Base-by-base conservation (phyloP, 2,329 filamentous ascomycete genomes). In the Cordyceps farinosa region DNA sequence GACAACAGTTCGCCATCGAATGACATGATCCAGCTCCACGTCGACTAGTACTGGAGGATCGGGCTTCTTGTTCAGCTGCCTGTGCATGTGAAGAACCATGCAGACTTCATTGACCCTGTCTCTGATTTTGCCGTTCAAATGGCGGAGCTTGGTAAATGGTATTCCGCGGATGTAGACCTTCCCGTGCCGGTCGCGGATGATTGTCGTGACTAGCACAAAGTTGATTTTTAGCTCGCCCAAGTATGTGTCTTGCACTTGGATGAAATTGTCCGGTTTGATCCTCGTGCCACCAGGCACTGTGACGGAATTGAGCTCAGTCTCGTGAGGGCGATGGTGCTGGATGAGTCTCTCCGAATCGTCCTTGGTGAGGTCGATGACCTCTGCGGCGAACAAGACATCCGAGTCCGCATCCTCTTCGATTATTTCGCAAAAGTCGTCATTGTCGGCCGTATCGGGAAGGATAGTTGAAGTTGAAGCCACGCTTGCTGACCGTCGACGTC, bases 71-170 rank as follows among this genome's bases (percentile, higher is more conserved):
- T 73, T 62, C 6, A 78, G 72, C 3, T 78, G 65, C 3, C 80
- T 72, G 1, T 84, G 75, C 2, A 70, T 61, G 17, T 72, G 69
- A 1, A 71, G 56, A 3, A 83, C 62, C 66, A 75, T 73, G 52
- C 75, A 79, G 3, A 82, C 66, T 56, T 83, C 81, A 40, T 81
- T 81, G 0, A 71, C 30, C 27, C 79, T 77, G 11, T 72, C 71
- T 0, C 72, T 73, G 1, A 83, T 68, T 48, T 75, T 73, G 0
- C 75, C 78, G 4, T 68, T 55, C 17, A 81, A 65, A 0, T 74
- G 69, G 0, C 74, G 67, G 0, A 72, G 75, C 17, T 78, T 71
- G 0, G 73, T 67, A 30, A 77, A 79, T 0, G 77, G 75, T 0
- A 74, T 65, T 0, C 81, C 81, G 1, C 77, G 74, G 8, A 81